phyloP scores from a whole-genome alignment of 305 asterid species.

The Petunia hybrid region DNA sequence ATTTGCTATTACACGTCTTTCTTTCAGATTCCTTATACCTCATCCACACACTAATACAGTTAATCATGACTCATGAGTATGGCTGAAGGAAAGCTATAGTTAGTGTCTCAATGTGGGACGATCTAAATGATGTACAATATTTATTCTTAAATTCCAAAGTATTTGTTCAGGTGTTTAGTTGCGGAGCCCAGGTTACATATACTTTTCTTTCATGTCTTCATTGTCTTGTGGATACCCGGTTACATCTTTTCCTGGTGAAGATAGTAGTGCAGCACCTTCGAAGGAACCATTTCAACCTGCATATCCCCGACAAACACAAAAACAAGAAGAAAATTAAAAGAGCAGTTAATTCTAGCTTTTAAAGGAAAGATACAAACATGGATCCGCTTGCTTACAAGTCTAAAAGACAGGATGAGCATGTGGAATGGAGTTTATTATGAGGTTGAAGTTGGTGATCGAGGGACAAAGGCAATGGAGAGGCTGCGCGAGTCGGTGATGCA shows the following conservation, averaged over 20 bases:
- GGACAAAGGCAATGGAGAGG: slow-evolving; percentile 30
- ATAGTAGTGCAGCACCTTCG: not conserved
- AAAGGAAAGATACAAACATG: not conserved
- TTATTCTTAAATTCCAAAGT: not conserved
- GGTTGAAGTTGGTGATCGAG: slow-evolving; percentile 31
- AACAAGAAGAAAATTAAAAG: not conserved
- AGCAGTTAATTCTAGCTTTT: not conserved
- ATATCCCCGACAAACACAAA: not conserved
- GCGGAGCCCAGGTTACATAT: too few relatives aligned
- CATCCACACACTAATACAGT: not conserved
- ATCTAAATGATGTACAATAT: too few relatives aligned
- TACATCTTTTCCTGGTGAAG: slow-evolving; percentile 3
- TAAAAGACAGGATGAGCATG: slow-evolving; percentile 31
- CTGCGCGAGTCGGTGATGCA: not conserved
- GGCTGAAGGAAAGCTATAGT: slow-evolving; percentile 26
- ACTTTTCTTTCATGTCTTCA: not conserved
- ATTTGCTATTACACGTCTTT: slow-evolving; percentile 15
- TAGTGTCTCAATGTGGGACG: not conserved
- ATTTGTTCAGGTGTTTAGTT: too few relatives aligned
- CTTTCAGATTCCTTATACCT: not conserved
- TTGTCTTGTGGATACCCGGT: not conserved
- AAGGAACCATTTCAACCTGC: slow-evolving; percentile 34
- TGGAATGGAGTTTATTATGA: not conserved
- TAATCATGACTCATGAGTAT: too few relatives aligned
- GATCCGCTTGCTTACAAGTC: slow-evolving; percentile 36